Evolutionary conservation across 768 basidiomycete genomes (phyloP).

Genomic region (Tremella mesenterica): DNA sequence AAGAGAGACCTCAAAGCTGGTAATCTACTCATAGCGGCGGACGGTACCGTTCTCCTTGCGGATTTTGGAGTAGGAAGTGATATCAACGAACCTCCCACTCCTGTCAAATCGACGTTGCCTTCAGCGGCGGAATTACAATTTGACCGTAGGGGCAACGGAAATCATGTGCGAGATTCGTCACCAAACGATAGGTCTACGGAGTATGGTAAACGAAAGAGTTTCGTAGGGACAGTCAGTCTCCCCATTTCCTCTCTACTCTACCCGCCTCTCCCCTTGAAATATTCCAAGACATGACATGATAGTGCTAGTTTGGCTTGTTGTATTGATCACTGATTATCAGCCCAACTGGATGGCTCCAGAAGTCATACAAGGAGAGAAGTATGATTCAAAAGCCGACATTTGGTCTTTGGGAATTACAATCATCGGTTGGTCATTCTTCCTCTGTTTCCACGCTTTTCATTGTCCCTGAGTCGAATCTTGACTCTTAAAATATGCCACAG

Average conservation of each 20-base stretch:
- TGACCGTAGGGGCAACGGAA: background rate
- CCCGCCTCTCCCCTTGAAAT: too few relatives aligned
- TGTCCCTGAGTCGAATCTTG: too few relatives aligned
- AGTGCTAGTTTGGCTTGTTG: background rate
- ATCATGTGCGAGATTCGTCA: background rate
- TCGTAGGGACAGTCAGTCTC: conserved; percentile 63
- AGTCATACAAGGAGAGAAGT: conserved; percentile 71
- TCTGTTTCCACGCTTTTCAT: background rate
- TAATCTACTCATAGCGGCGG: conserved; percentile 74
- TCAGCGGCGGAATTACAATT: conserved; percentile 16
- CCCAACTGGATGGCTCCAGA: conserved; percentile 99
- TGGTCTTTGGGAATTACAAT: conserved; percentile 98
- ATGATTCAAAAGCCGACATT: conserved; percentile 75
- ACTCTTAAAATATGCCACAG: too few relatives aligned
- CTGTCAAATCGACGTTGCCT: background rate
- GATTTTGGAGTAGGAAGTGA: conserved; percentile 89
- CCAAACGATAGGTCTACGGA: too few relatives aligned
- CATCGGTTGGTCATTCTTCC: conserved; percentile 44
- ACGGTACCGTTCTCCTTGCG: conserved; percentile 62
- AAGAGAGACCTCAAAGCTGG: conserved; percentile 91
- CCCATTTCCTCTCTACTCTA: background rate
- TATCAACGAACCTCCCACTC: conserved; percentile 43
- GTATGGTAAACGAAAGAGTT: conserved; percentile 69
- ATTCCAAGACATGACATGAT: too few relatives aligned
- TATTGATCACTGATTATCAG: conserved; percentile 38